Evolutionary conservation across 805 yeast genomes (phyloP), one percentile per base, ranked within the genome.

Genomic region (Kluyveromyces wickerhamii): DNA sequence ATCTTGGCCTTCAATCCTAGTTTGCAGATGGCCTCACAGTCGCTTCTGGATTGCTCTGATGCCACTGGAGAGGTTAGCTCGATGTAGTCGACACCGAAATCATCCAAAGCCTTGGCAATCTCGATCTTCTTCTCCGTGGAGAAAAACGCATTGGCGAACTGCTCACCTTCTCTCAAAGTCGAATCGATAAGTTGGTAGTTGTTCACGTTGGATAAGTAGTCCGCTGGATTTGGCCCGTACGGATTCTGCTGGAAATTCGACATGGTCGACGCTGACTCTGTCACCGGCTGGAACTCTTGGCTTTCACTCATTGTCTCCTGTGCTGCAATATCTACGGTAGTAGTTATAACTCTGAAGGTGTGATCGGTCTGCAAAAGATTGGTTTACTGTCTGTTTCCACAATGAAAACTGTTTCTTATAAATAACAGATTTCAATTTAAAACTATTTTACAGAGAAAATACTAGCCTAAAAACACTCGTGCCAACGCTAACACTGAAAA

Each of bases 61-160:
- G 98, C 97, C 41, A 94, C 96, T 9, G 98, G 98, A 4, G 96
- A 87, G 12, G 98, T 89, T 59, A 89, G 71, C 66, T 89, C 98
- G 46, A 89, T 92, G 68, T 92, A 89, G 66, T 89, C 98, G 32
- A 88, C 98, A 50, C 98, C 98, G 55, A 89, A 89, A 53, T 88
- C 96, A 62, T 89, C 96, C 40, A 89, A 69, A 4, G 97, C 97
- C 68, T 78, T 87, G 52, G 98, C 98, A 45, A 89, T 89, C 65
- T 88, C 95, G 47, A 89, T 86, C 68, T 89, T 89, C 70, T 84
- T 89, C 59, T 85, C 97, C 13, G 95, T 84, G 49, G 77, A 67
- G 69, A 89, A 89, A 64, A 89, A 92, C 4, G 98, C 95, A 57
- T 89, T 89, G 54, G 97, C 96, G 58, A 89, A 89, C 65, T 89